Conservation (phyloP, 2,329 filamentous ascomycete species). For the Ophiostoma angusticollis region DNA sequence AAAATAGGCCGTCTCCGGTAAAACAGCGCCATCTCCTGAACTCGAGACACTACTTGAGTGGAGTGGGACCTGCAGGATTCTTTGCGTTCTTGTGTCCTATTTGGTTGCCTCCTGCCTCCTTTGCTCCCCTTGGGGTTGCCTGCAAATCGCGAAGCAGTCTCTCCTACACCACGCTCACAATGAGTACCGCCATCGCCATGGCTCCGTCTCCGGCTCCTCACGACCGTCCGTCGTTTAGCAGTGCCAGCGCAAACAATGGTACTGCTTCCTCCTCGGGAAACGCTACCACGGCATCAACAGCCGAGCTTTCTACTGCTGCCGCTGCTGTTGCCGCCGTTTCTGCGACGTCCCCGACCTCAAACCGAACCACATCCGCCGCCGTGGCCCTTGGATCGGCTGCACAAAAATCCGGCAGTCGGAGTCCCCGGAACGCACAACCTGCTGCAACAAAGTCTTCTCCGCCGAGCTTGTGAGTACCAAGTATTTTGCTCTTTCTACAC, state of each 20-base stretch:
- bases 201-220: constrained; percentile 55
- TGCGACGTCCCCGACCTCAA: constrained; percentile 29
- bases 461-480: constrained; percentile 43
- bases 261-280: constrained; percentile 1
- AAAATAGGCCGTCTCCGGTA: constrained; percentile 5
- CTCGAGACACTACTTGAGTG: constrained; percentile 6
- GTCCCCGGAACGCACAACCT: constrained; percentile 32
- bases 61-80: constrained; percentile 3
- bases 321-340: constrained; percentile 22
- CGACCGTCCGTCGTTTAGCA: constrained; percentile 44
- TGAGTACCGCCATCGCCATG: constrained; percentile 58
- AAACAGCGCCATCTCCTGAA: constrained; percentile 7
- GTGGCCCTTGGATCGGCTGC: constrained; percentile 29
- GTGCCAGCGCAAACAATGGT: not conserved
- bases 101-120: not conserved
- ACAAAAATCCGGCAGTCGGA: constrained; percentile 40
- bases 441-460: constrained; percentile 41
- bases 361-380: constrained; percentile 27
- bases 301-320: constrained; percentile 31
- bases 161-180: constrained; percentile 25
- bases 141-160: not conserved
- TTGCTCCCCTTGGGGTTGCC: not conserved
- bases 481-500: not conserved
- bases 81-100: constrained; percentile 3
- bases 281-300: constrained; percentile 14